Evolutionary conservation across 2,329 filamentous ascomycete genomes (phyloP), one percentile per base, ranked within the genome.

Genomic region (Verticillium longisporum): DNA sequence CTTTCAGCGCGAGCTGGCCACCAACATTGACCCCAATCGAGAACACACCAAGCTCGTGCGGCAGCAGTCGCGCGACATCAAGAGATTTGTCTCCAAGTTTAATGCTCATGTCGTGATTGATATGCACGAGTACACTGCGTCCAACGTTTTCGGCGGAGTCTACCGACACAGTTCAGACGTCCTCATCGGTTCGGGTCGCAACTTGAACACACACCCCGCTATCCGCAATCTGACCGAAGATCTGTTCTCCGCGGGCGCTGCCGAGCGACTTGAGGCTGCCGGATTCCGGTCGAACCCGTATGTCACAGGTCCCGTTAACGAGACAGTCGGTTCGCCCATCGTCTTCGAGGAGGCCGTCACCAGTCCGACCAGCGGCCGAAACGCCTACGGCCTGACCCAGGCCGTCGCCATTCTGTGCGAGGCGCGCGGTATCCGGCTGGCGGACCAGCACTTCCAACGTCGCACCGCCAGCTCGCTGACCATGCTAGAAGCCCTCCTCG

Each of bases 401-500:
- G 61, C 69, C 0, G 62, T 71, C 38, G 67, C 71, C 0, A 69
- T 71, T 2, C 62, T 71, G 1, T 66, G 66, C 1, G 69, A 71
- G 56, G 69, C 66, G 0, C 60, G 69, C n/a, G 69, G 69, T 0
- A 70, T 71, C 1, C 67, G 67, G 34, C 58, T 71, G 0, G 69
- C 67, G 0, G 62, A 66, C n/a, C 69, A 71, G 57, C 68, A 71
- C 37, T 71, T 70, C 10, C 69, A 71, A 45, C 68, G 69, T 0
- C 69, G 69, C 15, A 68, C 71, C 1, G 68, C 66, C n/a, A 65
- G 69, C 1, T 66, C 64, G 3, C 41, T 71, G 7, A 65, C 63
- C 0, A 71, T 67, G 66, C 61, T 71, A 1, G 62, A 66, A 4
- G 59, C 67, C 0, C 62, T 71, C 3, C 55, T 71, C 0, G 67